Percentiles rank a stretch among this genome's conserved stretches.
Evolutionary conservation across 2,329 filamentous ascomycete species (phyloP).

Genomic region (Ophiostoma piceae): DNA sequence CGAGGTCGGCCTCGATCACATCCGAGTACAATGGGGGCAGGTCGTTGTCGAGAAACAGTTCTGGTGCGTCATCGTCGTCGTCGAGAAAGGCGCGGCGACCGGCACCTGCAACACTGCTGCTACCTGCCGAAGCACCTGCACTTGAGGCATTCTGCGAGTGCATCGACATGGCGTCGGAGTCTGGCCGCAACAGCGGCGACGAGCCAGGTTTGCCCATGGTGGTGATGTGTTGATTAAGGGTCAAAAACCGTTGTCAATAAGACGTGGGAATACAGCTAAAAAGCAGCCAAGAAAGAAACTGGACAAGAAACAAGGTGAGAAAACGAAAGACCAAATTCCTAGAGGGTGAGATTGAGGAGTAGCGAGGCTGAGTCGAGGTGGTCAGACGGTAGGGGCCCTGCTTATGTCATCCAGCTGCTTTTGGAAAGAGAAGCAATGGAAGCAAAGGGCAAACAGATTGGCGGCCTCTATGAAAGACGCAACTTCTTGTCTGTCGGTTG

Average conservation of each 20-base stretch:
- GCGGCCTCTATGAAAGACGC: not conserved
- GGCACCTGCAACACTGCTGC: not conserved
- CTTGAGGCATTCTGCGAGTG: conserved; percentile 29
- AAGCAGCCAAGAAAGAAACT: not conserved
- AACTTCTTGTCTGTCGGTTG: not conserved
- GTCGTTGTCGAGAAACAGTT: conserved; percentile 36
- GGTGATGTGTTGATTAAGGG: not conserved
- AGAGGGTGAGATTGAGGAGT: not conserved
- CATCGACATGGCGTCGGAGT: conserved; percentile 32
- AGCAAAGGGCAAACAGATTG: not conserved
- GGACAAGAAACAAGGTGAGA: not conserved
- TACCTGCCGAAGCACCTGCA: not conserved
- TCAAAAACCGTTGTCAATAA: too few species aligned
- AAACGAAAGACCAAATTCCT: not conserved
- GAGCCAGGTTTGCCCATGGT: conserved; percentile 22
- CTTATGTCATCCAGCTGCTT: not conserved
- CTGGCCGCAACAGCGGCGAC: conserved; percentile 24
- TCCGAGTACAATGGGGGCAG: conserved; percentile 46
- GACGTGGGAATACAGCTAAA: not conserved
- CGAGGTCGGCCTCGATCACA: conserved; percentile 29
- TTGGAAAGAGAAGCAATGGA: not conserved
- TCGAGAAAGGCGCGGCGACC: conserved; percentile 13
- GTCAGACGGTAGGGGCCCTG: not conserved
- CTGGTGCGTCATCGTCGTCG: conserved; percentile 33
- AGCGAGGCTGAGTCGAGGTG: not conserved